phyloP scores from a whole-genome alignment of 768 basidiomycete species.

The Lentinula detonsa region DNA sequence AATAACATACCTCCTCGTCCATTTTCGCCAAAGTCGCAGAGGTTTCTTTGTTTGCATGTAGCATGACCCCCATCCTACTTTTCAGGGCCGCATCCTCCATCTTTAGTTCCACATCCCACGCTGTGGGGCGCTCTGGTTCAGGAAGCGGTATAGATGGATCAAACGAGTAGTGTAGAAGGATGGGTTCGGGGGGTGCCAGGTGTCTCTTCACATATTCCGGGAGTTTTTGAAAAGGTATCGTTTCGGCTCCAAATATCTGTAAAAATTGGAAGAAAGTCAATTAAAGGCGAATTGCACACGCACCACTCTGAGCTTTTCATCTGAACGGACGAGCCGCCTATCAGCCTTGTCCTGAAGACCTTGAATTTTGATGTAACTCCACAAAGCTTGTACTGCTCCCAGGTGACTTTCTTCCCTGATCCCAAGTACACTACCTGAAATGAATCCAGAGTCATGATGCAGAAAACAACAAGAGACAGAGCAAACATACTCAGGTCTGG shows the following conservation, averaged over 20 bases:
- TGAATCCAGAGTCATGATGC: slow-evolving; percentile 1
- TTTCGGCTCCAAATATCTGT: slow-evolving; percentile 69
- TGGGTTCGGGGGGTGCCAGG: slow-evolving; percentile 71
- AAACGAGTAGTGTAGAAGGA: slow-evolving; percentile 71
- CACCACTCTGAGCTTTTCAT: slow-evolving; percentile 64
- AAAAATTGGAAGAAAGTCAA: background rate
- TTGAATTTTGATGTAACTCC: slow-evolving; percentile 89
- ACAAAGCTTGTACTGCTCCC: slow-evolving; percentile 76
- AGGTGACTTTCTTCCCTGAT: slow-evolving; percentile 82
- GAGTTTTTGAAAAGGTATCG: slow-evolving; percentile 69
- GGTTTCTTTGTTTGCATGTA: slow-evolving; percentile 67
- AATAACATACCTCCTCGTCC: slow-evolving; percentile 76
- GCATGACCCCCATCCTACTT: slow-evolving; percentile 66
- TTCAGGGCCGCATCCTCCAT: slow-evolving; percentile 76
- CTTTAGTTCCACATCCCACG: slow-evolving; percentile 87
- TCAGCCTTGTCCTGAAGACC: slow-evolving; percentile 81
- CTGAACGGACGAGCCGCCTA: slow-evolving; percentile 61
- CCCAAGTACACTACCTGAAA: slow-evolving; percentile 55
- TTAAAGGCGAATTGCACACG: slow-evolving; percentile 10
- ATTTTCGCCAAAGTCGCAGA: slow-evolving; percentile 60
- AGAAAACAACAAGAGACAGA: background rate
- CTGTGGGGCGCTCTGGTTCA: slow-evolving; percentile 68
- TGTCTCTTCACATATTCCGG: slow-evolving; percentile 83
- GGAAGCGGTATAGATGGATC: slow-evolving; percentile 58
- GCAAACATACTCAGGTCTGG: slow-evolving; percentile 61